phyloP scores from a whole-genome alignment of 441 rosid species.

The Euphorbia corollata region DNA sequence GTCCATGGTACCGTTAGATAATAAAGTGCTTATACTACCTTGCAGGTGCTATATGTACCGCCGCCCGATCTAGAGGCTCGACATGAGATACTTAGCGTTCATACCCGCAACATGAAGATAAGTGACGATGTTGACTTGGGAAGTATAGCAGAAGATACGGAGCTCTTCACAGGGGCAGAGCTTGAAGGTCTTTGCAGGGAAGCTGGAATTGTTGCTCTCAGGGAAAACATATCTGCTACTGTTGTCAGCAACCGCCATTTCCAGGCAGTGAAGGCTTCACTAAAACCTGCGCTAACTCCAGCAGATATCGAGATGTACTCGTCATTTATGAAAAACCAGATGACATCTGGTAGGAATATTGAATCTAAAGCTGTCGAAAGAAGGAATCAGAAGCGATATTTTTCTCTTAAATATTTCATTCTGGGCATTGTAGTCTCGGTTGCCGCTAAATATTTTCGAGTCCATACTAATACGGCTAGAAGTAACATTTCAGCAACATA shows the following conservation, averaged over 20 bases:
- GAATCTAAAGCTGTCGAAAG: constrained; percentile 11
- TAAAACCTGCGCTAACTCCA: constrained; percentile 67
- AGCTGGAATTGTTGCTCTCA: constrained; percentile 75
- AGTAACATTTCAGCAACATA: constrained; percentile 23
- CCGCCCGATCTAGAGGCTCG: constrained; percentile 79
- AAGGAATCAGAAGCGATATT: constrained; percentile 19
- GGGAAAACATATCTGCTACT: constrained; percentile 66
- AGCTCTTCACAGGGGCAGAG: constrained; percentile 81
- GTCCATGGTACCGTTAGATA: too few relatives aligned
- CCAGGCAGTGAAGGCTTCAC: constrained; percentile 46
- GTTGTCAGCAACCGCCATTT: constrained; percentile 59
- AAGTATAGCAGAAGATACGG: constrained; percentile 65
- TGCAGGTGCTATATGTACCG: constrained; percentile 71
- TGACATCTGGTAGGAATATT: not conserved
- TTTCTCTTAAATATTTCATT: constrained; percentile 29
- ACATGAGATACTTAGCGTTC: constrained; percentile 69
- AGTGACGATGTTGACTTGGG: constrained; percentile 58
- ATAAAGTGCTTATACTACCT: not conserved
- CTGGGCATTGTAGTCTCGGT: constrained; percentile 29
- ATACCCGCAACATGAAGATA: constrained; percentile 68
- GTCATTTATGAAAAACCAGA: constrained; percentile 41
- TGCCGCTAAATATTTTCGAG: constrained; percentile 35
- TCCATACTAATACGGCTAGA: constrained; percentile 14
- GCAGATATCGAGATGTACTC: constrained; percentile 54
- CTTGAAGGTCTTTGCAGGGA: constrained; percentile 76